phyloP scores from a whole-genome alignment of 148 eudicot species.

The Pharnaceum exiguum region DNA sequence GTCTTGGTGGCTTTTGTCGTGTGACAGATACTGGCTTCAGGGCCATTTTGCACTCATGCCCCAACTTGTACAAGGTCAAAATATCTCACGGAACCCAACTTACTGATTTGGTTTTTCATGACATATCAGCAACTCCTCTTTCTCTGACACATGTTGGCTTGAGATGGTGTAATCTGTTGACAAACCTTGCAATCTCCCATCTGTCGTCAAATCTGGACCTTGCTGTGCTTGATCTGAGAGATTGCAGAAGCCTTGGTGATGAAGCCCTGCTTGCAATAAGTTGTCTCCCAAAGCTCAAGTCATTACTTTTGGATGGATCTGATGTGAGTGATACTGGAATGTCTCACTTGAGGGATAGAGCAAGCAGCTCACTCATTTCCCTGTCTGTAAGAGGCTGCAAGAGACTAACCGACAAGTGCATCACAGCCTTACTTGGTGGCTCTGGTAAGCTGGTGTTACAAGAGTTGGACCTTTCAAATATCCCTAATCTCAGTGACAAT shows the following conservation, averaged over 20 bases:
- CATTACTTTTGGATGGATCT: constrained; percentile 71
- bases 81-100: constrained; percentile 73
- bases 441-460: constrained; percentile 44
- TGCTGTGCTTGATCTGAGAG: constrained; percentile 72
- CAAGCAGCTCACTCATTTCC: constrained; percentile 44
- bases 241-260: constrained; percentile 86
- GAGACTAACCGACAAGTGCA: constrained; percentile 80
- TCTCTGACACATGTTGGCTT: constrained; percentile 74
- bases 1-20: constrained; percentile 90
- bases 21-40: constrained; percentile 87
- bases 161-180: constrained; percentile 87
- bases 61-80: constrained; percentile 61
- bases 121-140: constrained; percentile 83
- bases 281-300: constrained; percentile 51
- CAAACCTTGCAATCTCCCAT: constrained; percentile 57
- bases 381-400: constrained; percentile 90
- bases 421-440: constrained; percentile 56
- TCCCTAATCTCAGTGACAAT: constrained; percentile 75
- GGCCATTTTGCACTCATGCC: constrained; percentile 79
- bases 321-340: constrained; percentile 76
- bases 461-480: constrained; percentile 85
- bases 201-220: constrained; percentile 68
- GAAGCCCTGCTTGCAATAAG: constrained; percentile 65
- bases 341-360: constrained; percentile 46
- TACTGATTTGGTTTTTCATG: constrained; percentile 85